These are phyloP conservation scores for Fragaria iinumae DNA, from an alignment of 306 rosid species.

Conservation along the genomic window DNA sequence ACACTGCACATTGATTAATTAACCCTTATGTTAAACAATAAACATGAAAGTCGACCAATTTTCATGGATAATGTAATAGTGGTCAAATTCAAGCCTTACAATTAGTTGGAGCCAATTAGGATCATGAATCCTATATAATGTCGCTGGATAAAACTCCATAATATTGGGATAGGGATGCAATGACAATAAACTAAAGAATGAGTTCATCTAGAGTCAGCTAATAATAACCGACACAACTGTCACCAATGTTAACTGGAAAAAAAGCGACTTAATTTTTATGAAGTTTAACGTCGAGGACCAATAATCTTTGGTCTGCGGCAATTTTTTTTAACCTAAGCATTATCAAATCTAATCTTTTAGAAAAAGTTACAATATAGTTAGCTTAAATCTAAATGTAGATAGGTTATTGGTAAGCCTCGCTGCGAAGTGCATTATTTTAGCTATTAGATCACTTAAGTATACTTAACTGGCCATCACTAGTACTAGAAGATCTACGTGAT, in stretches of 20 bases:
- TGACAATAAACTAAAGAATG: neutral
- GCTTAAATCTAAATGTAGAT: neutral
- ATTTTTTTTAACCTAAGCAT: neutral
- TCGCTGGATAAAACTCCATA: neutral
- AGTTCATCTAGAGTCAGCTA: neutral
- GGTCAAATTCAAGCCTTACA: neutral
- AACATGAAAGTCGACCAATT: neutral
- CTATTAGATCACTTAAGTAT: neutral
- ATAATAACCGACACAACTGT: neutral
- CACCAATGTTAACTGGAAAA: neutral
- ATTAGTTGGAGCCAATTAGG: neutral
- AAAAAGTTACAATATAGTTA: neutral
- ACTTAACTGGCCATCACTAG: neutral
- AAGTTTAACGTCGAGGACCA: neutral
- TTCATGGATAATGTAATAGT: too few relatives aligned
- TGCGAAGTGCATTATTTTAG: neutral
- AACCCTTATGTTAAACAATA: too few relatives aligned
- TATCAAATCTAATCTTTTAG: neutral
- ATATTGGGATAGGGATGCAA: neutral
- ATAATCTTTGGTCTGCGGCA: neutral
- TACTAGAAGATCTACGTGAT: neutral
- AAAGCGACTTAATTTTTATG: neutral
- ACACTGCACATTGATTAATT: neutral
- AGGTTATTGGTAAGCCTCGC: too few relatives aligned
- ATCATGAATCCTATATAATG: neutral